Conservation (phyloP, 2,329 filamentous ascomycete species). For the Trichoderma sp. region DNA sequence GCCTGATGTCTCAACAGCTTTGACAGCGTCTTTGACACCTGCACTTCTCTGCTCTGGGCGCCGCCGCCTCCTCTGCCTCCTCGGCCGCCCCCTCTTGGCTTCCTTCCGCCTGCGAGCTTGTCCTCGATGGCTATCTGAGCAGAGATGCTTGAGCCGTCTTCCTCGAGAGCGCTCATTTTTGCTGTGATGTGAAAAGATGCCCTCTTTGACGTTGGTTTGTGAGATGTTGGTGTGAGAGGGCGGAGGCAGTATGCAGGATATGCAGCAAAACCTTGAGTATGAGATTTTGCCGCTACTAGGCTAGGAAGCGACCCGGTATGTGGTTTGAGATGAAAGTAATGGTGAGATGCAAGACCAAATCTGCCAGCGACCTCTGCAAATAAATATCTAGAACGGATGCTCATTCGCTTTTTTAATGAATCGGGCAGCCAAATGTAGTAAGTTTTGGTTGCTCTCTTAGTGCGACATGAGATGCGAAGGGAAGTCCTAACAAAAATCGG, state of each 20-base stretch:
- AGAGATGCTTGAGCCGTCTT: background rate
- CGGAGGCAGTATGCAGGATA: background rate
- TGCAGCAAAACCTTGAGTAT: background rate
- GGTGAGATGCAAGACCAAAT: background rate
- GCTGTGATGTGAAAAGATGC: background rate
- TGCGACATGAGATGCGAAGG: background rate
- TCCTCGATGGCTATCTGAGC: slow-evolving; percentile 27
- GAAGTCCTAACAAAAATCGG: background rate
- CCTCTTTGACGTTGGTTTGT: background rate
- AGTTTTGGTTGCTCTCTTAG: background rate
- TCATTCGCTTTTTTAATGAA: background rate
- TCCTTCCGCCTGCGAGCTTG: slow-evolving; percentile 21
- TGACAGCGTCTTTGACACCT: slow-evolving; percentile 54
- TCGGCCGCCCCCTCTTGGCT: slow-evolving; percentile 29
- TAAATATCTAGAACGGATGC: background rate
- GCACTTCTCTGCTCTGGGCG: slow-evolving; percentile 42
- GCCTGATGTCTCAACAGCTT: slow-evolving; percentile 56
- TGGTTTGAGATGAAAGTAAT: background rate
- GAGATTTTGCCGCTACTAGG: background rate
- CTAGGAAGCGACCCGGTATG: background rate
- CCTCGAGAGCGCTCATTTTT: slow-evolving; percentile 7
- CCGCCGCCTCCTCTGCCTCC: slow-evolving; percentile 34
- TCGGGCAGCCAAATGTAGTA: background rate
- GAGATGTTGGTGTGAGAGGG: background rate
- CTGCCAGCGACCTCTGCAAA: background rate